phyloP scores from a whole-genome alignment of 2,329 filamentous ascomycete genomes.

The Fusarium torreyae region DNA sequence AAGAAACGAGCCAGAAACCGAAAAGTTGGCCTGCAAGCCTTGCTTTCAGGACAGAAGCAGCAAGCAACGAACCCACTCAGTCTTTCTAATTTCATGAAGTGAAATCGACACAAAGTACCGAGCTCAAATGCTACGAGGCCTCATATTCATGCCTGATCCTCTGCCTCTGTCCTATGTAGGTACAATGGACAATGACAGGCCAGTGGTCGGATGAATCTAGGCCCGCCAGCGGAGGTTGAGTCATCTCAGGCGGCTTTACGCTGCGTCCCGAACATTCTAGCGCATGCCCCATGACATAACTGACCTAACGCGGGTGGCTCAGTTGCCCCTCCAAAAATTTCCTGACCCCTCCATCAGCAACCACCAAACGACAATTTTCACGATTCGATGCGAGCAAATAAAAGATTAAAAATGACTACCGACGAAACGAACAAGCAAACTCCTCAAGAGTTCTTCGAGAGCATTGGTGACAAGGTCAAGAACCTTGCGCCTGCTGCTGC shows the following conservation, averaged over 20 bases:
- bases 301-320: neutral
- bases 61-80: constrained; percentile 62
- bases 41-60: constrained; percentile 69
- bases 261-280: constrained; percentile 48
- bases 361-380: constrained; percentile 38
- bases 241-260: constrained; percentile 25
- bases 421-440: constrained; percentile 58
- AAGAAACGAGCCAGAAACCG: constrained; percentile 76
- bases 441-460: constrained; percentile 71
- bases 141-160: too few species aligned
- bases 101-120: constrained; percentile 5
- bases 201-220: constrained; percentile 30
- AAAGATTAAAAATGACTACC: constrained; percentile 58
- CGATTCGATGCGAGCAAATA: constrained; percentile 20
- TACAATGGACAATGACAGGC: neutral
- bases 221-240: constrained; percentile 25
- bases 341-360: constrained; percentile 50
- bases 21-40: constrained; percentile 76
- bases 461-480: constrained; percentile 74
- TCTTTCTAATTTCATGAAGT: constrained; percentile 69
- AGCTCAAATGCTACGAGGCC: neutral
- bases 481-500: constrained; percentile 61
- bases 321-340: constrained; percentile 55
- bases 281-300: constrained; percentile 52
- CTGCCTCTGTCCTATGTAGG: neutral